Conservation (phyloP, 257 asterid genomes). For the Solanum stenotomum region DNA sequence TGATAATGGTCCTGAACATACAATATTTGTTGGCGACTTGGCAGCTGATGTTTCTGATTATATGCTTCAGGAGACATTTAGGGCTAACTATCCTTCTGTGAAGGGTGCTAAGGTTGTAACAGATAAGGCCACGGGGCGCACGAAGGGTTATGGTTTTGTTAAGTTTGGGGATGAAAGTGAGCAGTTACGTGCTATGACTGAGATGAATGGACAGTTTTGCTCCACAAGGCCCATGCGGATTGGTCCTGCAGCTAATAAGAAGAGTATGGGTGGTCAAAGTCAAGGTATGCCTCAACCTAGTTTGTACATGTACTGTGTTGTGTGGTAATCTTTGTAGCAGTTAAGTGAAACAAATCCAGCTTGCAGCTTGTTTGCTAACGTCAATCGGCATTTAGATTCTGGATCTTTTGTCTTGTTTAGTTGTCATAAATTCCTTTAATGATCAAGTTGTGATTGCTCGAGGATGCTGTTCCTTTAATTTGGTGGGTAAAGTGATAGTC, state of each 20-base stretch:
- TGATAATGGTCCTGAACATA: slow-evolving; percentile 61
- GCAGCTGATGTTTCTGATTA: slow-evolving; percentile 82
- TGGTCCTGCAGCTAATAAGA: slow-evolving; percentile 85
- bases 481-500: slow-evolving; percentile 23
- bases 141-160: slow-evolving; percentile 88
- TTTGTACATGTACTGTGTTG: not conserved
- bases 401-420: slow-evolving; percentile 10
- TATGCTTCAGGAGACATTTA: slow-evolving; percentile 61
- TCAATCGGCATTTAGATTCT: slow-evolving; percentile 16
- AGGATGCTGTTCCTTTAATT: slow-evolving; percentile 14
- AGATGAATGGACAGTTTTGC: slow-evolving; percentile 78
- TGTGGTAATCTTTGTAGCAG: not conserved
- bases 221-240: slow-evolving; percentile 86
- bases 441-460: slow-evolving; percentile 14
- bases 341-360: slow-evolving; percentile 1
- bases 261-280: slow-evolving; percentile 40
- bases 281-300: slow-evolving; percentile 33
- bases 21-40: slow-evolving; percentile 84
- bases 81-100: slow-evolving; percentile 49
- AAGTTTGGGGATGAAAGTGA: slow-evolving; percentile 82
- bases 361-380: not conserved
- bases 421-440: slow-evolving; percentile 18
- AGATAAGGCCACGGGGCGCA: slow-evolving; percentile 70
- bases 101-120: slow-evolving; percentile 82
- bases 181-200: slow-evolving; percentile 70